Conservation (phyloP, 2,329 filamentous ascomycete genomes). For the Metarhizium brunneum region DNA sequence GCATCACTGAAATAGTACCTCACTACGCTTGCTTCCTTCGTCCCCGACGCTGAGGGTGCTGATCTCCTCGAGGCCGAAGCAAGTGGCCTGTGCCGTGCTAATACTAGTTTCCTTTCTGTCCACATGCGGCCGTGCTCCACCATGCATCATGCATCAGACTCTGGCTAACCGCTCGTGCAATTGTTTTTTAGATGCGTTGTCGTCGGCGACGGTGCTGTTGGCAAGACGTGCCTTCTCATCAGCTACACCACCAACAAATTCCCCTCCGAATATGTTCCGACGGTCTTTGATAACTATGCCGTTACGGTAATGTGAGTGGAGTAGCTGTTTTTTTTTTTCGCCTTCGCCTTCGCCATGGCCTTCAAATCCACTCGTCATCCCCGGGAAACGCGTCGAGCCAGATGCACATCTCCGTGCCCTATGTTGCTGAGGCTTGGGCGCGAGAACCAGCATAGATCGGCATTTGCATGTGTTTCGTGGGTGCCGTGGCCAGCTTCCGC, state of each 20-base stretch:
- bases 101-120: not conserved
- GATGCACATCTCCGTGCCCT: not conserved
- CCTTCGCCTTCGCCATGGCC: slow-evolving; percentile 1
- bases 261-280: slow-evolving; percentile 98
- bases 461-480: not conserved
- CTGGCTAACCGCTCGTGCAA: slow-evolving; percentile 12
- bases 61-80: not conserved
- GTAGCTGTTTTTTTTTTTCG: slow-evolving; percentile 3
- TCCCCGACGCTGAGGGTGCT: not conserved
- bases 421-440: not conserved
- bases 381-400: not conserved
- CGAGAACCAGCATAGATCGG: not conserved
- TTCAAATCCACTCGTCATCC: not conserved
- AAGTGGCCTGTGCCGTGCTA: not conserved
- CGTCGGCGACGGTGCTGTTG: slow-evolving; percentile 97
- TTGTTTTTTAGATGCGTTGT: slow-evolving; percentile 72
- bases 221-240: slow-evolving; percentile 98
- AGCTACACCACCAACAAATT: slow-evolving; percentile 99
- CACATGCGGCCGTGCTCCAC: not conserved
- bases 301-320: slow-evolving; percentile 94
- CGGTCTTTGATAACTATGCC: slow-evolving; percentile 99
- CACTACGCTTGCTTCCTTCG: not conserved
- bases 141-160: not conserved
- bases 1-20: not conserved
- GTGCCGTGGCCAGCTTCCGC: not conserved